Percentiles rank a stretch among this genome's conserved stretches.
Evolutionary conservation across 2,329 filamentous ascomycete species (phyloP).

Genomic region (Emergomyces pasteurianus): DNA sequence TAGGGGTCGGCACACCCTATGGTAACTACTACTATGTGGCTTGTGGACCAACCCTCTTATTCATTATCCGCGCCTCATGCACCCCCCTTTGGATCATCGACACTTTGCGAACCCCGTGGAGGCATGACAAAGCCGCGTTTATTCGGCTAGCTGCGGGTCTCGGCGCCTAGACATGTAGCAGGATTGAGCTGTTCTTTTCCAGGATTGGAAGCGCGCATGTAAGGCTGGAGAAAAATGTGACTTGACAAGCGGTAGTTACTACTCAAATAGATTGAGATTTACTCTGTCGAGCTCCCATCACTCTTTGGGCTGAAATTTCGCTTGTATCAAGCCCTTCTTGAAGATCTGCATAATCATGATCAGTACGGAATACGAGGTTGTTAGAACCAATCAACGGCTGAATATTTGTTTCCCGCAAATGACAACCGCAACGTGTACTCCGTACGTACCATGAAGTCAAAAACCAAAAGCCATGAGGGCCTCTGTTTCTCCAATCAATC

Average conservation of each 20-base stretch:
- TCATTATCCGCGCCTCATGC: not conserved
- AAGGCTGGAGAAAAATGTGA: not conserved
- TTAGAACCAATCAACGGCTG: too few relatives aligned
- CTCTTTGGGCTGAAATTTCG: too few relatives aligned
- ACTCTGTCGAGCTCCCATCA: too few relatives aligned
- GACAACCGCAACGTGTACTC: not conserved
- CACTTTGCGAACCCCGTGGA: not conserved
- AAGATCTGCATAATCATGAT: not conserved
- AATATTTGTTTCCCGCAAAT: not conserved
- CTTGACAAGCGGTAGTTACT: not conserved
- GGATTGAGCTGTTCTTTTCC: not conserved
- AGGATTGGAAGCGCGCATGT: not conserved
- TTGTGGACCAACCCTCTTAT: not conserved
- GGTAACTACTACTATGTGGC: not conserved
- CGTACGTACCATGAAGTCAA: not conserved
- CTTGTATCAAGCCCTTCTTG: not conserved
- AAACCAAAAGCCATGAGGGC: too few relatives aligned
- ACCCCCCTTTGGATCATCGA: not conserved
- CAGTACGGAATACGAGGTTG: too few relatives aligned
- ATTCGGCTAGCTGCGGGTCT: not conserved
- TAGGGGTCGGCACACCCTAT: too few relatives aligned
- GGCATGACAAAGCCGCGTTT: not conserved
- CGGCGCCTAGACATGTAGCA: not conserved
- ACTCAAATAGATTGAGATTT: too few relatives aligned
- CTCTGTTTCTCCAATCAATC: not conserved